Percentiles rank a stretch among this genome's conserved stretches.
Conservation (phyloP, 805 yeast species). For the Kazachstania kunashirensis region DNA sequence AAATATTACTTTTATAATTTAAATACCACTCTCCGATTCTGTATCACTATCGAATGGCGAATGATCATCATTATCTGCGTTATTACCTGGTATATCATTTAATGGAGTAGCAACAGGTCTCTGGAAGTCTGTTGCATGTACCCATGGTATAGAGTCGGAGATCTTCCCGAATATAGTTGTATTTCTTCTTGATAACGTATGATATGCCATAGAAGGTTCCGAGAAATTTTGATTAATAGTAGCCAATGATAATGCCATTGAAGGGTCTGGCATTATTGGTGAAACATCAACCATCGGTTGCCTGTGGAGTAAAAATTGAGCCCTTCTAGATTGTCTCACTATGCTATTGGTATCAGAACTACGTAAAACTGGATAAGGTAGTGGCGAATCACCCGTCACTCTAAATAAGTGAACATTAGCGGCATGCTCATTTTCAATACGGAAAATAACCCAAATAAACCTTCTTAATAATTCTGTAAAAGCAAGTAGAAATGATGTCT, state of each 20-base stretch:
- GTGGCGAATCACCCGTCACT: constrained; percentile 77
- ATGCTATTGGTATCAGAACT: constrained; percentile 2
- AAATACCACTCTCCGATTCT: constrained; percentile 8
- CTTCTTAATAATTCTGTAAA: constrained; percentile 74
- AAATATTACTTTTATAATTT: no score
- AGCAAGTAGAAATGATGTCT: constrained; percentile 75
- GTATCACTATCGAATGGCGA: constrained; percentile 13
- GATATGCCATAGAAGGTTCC: constrained; percentile 19
- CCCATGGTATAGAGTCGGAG: constrained; percentile 49
- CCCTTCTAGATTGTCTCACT: neutral
- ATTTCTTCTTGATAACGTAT: constrained; percentile 17
- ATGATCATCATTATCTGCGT: neutral
- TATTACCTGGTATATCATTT: neutral
- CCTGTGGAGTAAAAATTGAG: neutral
- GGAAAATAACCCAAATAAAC: constrained; percentile 80
- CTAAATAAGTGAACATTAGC: constrained; percentile 77
- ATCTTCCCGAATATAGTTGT: constrained; percentile 20
- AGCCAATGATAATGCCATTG: neutral
- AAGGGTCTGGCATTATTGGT: neutral
- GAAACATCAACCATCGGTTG: neutral
- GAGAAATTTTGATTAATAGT: constrained; percentile 3
- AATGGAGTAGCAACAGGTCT: constrained; percentile 32
- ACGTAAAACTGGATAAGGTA: constrained; percentile 52
- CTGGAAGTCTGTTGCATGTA: constrained; percentile 82
- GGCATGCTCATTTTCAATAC: constrained; percentile 95